Percentiles rank a stretch among this genome's conserved stretches.
Evolutionary conservation across 208 protist species (phyloP).

Genomic region (Trypanosoma vivax): DNA sequence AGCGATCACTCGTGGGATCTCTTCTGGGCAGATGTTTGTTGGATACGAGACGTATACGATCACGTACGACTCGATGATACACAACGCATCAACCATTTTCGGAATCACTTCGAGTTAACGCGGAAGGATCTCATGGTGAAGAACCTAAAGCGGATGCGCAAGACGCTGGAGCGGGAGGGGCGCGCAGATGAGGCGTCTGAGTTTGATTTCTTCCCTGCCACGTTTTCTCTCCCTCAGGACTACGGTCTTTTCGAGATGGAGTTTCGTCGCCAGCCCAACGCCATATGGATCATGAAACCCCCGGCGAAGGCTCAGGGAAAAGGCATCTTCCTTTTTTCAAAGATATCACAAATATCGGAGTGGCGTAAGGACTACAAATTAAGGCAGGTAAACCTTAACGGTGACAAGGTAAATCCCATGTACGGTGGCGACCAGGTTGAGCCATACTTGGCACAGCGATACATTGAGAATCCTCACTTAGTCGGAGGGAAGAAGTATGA

Average conservation of each 20-base stretch:
- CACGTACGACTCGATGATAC: conserved; percentile 79
- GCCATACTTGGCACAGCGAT: conserved; percentile 84
- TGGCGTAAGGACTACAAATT: conserved; percentile 89
- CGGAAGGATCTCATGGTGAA: conserved; percentile 95
- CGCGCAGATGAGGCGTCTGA: conserved; percentile 71
- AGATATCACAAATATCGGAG: conserved; percentile 91
- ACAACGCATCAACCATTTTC: conserved; percentile 93
- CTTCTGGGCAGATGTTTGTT: conserved; percentile 89
- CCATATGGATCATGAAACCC: conserved; percentile 97
- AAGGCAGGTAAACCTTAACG: conserved; percentile 17
- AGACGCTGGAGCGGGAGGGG: conserved; percentile 81
- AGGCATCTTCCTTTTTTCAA: conserved; percentile 96
- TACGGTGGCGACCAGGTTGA: conserved; percentile 59
- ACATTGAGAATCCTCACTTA: conserved; percentile 89
- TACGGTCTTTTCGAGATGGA: conserved; percentile 94
- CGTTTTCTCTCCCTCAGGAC: conserved; percentile 92
- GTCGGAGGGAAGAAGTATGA: conserved; percentile 93
- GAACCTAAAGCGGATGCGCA: conserved; percentile 92
- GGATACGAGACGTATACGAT: conserved; percentile 91
- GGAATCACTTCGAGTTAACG: conserved; percentile 96
- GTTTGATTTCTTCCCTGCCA: conserved; percentile 93
- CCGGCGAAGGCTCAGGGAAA: conserved; percentile 94
- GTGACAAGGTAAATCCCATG: conserved; percentile 13
- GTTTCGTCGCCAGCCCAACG: conserved; percentile 86
- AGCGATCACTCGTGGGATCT: conserved; percentile 91